Conservation (phyloP, 2,329 filamentous ascomycete species). For the Clonostachys sp. region DNA sequence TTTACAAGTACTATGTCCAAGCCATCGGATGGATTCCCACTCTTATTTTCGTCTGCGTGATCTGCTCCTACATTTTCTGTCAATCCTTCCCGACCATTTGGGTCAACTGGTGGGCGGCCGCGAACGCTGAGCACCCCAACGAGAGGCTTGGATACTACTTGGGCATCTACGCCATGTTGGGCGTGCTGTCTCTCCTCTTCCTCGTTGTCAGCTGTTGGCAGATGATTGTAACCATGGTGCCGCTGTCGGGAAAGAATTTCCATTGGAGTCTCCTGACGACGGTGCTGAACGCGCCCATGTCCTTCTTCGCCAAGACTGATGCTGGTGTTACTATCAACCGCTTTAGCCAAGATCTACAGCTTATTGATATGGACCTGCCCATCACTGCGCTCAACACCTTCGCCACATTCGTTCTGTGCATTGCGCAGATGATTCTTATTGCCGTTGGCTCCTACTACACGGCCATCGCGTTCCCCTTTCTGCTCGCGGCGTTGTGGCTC, state of each 20-base stretch:
- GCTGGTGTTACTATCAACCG: slow-evolving; percentile 26
- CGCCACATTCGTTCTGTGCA: slow-evolving; percentile 10
- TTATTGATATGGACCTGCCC: slow-evolving; percentile 29
- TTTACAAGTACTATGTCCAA: slow-evolving; percentile 4
- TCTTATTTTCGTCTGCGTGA: slow-evolving; percentile 2
- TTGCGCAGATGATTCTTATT: slow-evolving; percentile 12
- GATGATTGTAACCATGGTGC: slow-evolving; percentile 16
- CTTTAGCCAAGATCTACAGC: slow-evolving; percentile 31
- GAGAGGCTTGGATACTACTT: slow-evolving; percentile 11
- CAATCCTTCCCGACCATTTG: slow-evolving; percentile 2
- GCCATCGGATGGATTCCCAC: slow-evolving; percentile 2
- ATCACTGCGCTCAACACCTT: slow-evolving; percentile 12
- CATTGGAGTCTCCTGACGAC: slow-evolving; percentile 11
- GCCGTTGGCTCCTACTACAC: slow-evolving; percentile 9
- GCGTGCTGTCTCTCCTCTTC: slow-evolving; percentile 8
- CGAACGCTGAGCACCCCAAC: slow-evolving; percentile 9
- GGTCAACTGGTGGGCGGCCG: slow-evolving; percentile 9
- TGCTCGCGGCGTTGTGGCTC: slow-evolving; percentile 5
- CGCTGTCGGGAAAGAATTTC: slow-evolving; percentile 12
- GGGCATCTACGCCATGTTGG: slow-evolving; percentile 12
- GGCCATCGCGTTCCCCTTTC: slow-evolving; percentile 7
- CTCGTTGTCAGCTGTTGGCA: slow-evolving; percentile 12
- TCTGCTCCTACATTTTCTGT: slow-evolving; percentile 1
- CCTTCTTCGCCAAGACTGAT: slow-evolving; percentile 26
- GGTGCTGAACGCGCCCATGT: slow-evolving; percentile 20